These are phyloP conservation scores for Fusarium nodosum DNA, from an alignment of 2,329 filamentous ascomycete genomes.

Conservation along the genomic window DNA sequence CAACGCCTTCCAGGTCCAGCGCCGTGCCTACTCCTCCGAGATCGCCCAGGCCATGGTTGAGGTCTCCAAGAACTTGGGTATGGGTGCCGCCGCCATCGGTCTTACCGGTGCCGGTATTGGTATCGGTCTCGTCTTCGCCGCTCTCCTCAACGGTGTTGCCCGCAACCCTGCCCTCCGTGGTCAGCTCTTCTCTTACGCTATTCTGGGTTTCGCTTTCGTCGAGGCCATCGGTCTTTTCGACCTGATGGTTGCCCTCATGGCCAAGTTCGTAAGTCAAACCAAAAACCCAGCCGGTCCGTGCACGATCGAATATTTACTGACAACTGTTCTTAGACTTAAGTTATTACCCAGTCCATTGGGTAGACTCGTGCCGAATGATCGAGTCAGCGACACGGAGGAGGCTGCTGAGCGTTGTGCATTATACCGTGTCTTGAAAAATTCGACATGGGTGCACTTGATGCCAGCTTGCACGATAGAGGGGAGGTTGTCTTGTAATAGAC, in stretches of 20 bases:
- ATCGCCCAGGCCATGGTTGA: slow-evolving; percentile 89
- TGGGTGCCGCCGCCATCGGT: slow-evolving; percentile 91
- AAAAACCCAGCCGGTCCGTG: background rate
- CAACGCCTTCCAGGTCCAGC: slow-evolving; percentile 74
- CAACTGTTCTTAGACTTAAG: slow-evolving; percentile 54
- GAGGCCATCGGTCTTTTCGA: slow-evolving; percentile 92
- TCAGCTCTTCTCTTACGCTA: slow-evolving; percentile 96
- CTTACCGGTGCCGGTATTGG: slow-evolving; percentile 93
- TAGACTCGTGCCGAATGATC: slow-evolving; percentile 56
- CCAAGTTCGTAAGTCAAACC: slow-evolving; percentile 79
- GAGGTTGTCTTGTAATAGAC: slow-evolving; percentile 58
- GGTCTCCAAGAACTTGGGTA: slow-evolving; percentile 91
- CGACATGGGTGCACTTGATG: slow-evolving; percentile 47
- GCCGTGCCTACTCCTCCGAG: slow-evolving; percentile 88
- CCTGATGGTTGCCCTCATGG: slow-evolving; percentile 93
- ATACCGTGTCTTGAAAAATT: slow-evolving; percentile 48
- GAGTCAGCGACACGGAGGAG: slow-evolving; percentile 53
- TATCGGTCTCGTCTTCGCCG: slow-evolving; percentile 95
- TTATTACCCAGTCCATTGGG: slow-evolving; percentile 52
- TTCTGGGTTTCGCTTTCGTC: slow-evolving; percentile 95
- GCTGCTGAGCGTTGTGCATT: slow-evolving; percentile 48
- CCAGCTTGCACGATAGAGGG: slow-evolving; percentile 54
- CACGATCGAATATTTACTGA: slow-evolving; percentile 22
- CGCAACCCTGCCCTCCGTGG: slow-evolving; percentile 95
- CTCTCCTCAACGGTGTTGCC: slow-evolving; percentile 89